Evolutionary conservation across 2,329 filamentous ascomycete species (phyloP).

Genomic region (Cercospora sesami): DNA sequence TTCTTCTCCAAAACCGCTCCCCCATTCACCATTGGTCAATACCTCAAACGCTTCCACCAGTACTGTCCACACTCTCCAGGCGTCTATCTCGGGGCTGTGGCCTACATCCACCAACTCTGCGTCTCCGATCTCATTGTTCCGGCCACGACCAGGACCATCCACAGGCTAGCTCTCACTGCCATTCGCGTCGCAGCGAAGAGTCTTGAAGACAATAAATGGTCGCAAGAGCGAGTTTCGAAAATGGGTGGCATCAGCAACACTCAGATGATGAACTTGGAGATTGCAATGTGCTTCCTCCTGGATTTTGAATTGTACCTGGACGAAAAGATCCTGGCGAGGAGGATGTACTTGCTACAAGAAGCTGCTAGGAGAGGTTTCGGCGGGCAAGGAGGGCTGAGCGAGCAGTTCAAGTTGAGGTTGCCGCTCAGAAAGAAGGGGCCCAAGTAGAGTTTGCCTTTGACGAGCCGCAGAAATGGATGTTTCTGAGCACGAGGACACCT

Average conservation of each 20-base stretch:
- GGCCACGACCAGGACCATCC: conserved; percentile 80
- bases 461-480: background rate
- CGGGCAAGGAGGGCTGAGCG: conserved; percentile 29
- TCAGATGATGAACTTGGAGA: conserved; percentile 81
- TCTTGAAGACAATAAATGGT: conserved; percentile 86
- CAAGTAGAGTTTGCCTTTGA: conserved; percentile 13
- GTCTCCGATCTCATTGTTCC: conserved; percentile 72
- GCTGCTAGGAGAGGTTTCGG: conserved; percentile 35
- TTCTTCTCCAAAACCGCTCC: conserved; percentile 91
- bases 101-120: conserved; percentile 82
- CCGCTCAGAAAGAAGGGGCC: conserved; percentile 29
- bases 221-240: conserved; percentile 77
- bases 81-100: conserved; percentile 84
- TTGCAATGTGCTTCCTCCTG: conserved; percentile 67
- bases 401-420: conserved; percentile 38
- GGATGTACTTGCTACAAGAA: conserved; percentile 40
- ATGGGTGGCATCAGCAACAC: conserved; percentile 83
- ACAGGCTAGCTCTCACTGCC: conserved; percentile 80
- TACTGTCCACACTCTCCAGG: conserved; percentile 93
- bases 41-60: conserved; percentile 80
- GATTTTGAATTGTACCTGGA: conserved; percentile 68
- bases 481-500: background rate
- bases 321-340: conserved; percentile 35
- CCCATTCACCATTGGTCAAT: conserved; percentile 78
- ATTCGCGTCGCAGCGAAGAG: conserved; percentile 90